Percentiles rank a stretch among this genome's conserved stretches.
phyloP scores from a whole-genome alignment of 345 rosid species.

The Arabidopsis suecica region DNA sequence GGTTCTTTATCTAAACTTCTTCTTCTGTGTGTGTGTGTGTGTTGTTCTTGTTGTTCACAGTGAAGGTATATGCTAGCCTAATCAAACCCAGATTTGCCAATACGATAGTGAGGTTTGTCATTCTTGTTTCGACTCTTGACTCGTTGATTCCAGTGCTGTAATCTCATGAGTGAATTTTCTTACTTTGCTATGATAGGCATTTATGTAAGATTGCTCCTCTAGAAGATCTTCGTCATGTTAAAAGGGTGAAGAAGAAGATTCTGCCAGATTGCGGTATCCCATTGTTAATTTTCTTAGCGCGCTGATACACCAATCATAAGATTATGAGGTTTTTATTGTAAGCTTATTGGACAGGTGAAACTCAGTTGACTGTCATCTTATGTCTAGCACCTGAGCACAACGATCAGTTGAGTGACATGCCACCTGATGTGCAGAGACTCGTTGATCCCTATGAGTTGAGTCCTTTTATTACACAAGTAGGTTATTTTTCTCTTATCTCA shows the following conservation, averaged over 20 bases:
- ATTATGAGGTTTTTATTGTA: conserved; percentile 33
- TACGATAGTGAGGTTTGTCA: conserved; percentile 62
- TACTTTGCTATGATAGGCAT: conserved; percentile 49
- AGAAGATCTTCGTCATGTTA: conserved; percentile 75
- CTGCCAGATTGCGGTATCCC: conserved; percentile 46
- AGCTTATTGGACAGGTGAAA: conserved; percentile 58
- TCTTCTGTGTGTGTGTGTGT: background rate
- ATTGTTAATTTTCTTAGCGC: conserved; percentile 4
- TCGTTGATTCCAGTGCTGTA: background rate
- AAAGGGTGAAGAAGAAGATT: conserved; percentile 65
- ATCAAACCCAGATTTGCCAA: conserved; percentile 74
- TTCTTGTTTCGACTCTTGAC: background rate
- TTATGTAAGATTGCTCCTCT: conserved; percentile 68
- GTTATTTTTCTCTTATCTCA: conserved; percentile 46
- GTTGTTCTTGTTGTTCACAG: conserved; percentile 41
- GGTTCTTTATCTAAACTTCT: background rate
- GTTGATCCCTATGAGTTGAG: conserved; percentile 70
- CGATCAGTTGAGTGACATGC: conserved; percentile 47
- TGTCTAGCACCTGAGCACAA: conserved; percentile 58
- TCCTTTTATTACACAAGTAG: conserved; percentile 76
- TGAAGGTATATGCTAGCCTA: conserved; percentile 64
- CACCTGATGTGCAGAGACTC: conserved; percentile 59
- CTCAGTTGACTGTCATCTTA: conserved; percentile 63
- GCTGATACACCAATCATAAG: background rate
- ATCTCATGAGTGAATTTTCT: conserved; percentile 28